Evolutionary conservation across 352 stramenopile species (phyloP).

Genomic region (Globisporangium cystogenes): DNA sequence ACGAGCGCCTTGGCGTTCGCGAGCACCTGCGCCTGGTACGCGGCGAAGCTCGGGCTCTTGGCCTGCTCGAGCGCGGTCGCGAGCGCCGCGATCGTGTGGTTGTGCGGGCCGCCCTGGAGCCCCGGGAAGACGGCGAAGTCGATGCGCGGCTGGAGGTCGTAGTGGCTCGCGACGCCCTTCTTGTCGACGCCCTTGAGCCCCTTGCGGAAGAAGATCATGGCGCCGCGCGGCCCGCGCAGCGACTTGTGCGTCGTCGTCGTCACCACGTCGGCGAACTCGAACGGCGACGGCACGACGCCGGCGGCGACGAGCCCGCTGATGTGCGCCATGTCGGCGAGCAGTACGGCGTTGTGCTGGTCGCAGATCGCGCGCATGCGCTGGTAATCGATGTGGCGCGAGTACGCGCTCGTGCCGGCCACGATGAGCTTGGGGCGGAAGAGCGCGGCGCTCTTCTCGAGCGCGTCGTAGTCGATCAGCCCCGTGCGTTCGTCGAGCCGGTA

Average conservation of each 20-base stretch:
- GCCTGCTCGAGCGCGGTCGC: constrained; percentile 97
- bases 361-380: constrained; percentile 97
- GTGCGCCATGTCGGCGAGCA: constrained; percentile 99
- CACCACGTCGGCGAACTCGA: constrained; percentile 98
- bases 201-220: constrained; percentile 99
- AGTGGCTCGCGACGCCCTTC: constrained; percentile 91
- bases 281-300: constrained; percentile 95
- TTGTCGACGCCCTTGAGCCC: constrained; percentile 91
- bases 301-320: constrained; percentile 97
- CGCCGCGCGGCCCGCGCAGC: constrained; percentile 95
- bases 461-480: constrained; percentile 98
- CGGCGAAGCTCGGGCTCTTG: constrained; percentile 93
- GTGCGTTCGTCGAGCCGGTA: constrained; percentile 97
- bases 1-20: constrained; percentile 90
- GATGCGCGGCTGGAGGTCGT: constrained; percentile 98
- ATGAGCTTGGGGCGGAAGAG: constrained; percentile 97
- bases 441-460: constrained; percentile 92
- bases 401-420: constrained; percentile 97
- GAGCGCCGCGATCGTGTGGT: constrained; percentile 99
- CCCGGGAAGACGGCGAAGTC: constrained; percentile 99
- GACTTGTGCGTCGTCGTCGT: constrained; percentile 99
- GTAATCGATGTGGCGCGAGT: constrained; percentile 99
- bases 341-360: constrained; percentile 90
- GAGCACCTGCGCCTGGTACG: constrained; percentile 96
- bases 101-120: constrained; percentile 98